Percentiles rank a stretch among this genome's conserved stretches.
phyloP scores from a whole-genome alignment of 352 stramenopile species.

The Globisporangium middletonii region DNA sequence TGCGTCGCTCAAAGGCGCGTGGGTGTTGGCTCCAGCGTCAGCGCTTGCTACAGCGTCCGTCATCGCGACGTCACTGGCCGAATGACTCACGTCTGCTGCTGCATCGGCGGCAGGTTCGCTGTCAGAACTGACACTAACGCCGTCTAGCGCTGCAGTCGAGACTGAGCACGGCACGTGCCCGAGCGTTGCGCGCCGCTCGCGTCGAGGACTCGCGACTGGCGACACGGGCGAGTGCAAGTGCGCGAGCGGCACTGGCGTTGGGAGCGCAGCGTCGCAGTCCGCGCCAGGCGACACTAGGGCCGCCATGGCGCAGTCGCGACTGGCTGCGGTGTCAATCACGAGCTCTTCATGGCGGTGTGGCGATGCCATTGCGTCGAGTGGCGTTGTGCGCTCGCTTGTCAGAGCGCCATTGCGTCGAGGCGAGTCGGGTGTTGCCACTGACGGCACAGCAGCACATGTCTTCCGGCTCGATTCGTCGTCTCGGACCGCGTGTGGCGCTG shows the following conservation, averaged over 20 bases:
- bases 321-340: background rate
- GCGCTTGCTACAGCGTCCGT: background rate
- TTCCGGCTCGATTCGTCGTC: background rate
- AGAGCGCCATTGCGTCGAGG: background rate
- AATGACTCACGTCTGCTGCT: background rate
- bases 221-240: conserved; percentile 22
- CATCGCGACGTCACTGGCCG: background rate
- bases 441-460: background rate
- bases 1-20: too few relatives aligned
- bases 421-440: background rate
- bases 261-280: conserved; percentile 14
- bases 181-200: conserved; percentile 2
- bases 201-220: conserved; percentile 12
- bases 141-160: background rate
- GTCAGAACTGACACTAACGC: background rate
- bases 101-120: too few relatives aligned
- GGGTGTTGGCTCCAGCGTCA: background rate
- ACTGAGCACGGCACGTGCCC: conserved; percentile 1
- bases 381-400: too few relatives aligned
- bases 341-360: too few relatives aligned
- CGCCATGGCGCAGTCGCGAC: conserved; percentile 9
- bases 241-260: conserved; percentile 13
- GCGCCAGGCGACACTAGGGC: conserved; percentile 17
- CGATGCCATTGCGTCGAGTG: too few relatives aligned
- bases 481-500: too few relatives aligned